Evolutionary conservation across 164 flowering plant species (phyloP), one percentile per base, ranked within the genome.

Genomic region (Sextonia rubra): DNA sequence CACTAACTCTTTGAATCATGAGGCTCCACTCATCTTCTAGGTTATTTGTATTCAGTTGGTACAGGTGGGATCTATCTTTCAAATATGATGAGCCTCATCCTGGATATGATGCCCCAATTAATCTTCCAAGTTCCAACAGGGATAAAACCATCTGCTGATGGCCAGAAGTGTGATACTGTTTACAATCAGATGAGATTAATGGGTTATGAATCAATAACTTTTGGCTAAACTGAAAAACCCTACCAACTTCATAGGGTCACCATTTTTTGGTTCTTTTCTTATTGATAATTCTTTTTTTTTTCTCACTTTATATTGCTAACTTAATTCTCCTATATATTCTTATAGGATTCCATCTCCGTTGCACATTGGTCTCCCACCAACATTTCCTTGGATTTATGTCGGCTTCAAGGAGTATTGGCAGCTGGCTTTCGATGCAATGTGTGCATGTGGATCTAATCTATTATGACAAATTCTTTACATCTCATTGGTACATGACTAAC

Each of bases 311-410:
- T 5, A 52, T 2, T 52, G 12, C 74, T 18, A 12, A 66, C 7
- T 3, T 62, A 32, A 64, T 20, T 20, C 48, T 27, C 11, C 7
- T 18, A 27, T 60, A 55, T 22, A 22, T 6, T 26, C 74, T 32
- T 80, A 49, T 89, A 94, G 97, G 70, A 77, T 88, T 18, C 81
- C 88, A 8, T 74, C 77, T 22, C 25, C 85, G 29, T 62, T 81
- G 64, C 78, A 73, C 12, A 69, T 85, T 47, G 66, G 75, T 62
- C 80, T 82, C 63, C 91, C 94, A 71, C 48, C 86, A 15, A 78
- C 78, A 67, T 63, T 90, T 83, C 99, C 95, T 44, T 94, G 97
- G 99, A 80, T 86, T 73, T 78, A 44, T 11, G 75, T 94, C 44
- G 77, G 87, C 4, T 77, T 17, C 73, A 84, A 71, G 71, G 89